Evolutionary conservation across 805 yeast genomes (phyloP), one percentile per base, ranked within the genome.

Genomic region (Lipomyces starkeyi): DNA sequence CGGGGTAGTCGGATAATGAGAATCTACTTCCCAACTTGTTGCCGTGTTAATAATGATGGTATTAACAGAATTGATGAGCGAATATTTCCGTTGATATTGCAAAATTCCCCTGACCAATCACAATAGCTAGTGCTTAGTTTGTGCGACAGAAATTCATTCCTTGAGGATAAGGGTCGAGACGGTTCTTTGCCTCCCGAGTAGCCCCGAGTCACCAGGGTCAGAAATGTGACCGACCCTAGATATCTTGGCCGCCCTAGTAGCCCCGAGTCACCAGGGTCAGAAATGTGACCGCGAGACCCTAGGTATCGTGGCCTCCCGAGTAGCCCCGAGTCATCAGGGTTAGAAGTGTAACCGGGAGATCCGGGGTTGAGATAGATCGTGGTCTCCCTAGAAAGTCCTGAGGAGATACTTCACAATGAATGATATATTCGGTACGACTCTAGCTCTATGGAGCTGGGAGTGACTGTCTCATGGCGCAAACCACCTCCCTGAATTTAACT

Each of bases 151-250:
- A 37, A 37, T 37, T 37, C 35, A 37, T 37, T 37, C 43, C 43
- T 37, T 37, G 43, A 37, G 43, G 43, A 37, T 37, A 37, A 37
- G 43, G 43, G 43, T 37, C 43, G 43, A 37, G 43, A 37, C 43
- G 43, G 43, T 37, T 37, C 43, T 37, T 37, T 37, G 43, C 43
- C 43, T 37, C 43, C 43, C 43, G 43, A 37, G 43, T 37, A 37
- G 43, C 43, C 43, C 43, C 43, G 43, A 37, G 43, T 37, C 43
- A 37, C 43, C 43, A 37, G 43, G 43, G 43, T 37, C 43, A 37
- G 43, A 37, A 37, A 37, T 37, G 43, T 37, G 43, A 37, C 43
- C 43, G 43, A 37, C 43, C 43, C 43, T 37, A 37, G 43, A 11
- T 37, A 37, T 37, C 43, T 4, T 37, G 43, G 43, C 43, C 43